Evolutionary conservation across 768 basidiomycete species (phyloP).

Genomic region (Hydnomerulius pinastri): DNA sequence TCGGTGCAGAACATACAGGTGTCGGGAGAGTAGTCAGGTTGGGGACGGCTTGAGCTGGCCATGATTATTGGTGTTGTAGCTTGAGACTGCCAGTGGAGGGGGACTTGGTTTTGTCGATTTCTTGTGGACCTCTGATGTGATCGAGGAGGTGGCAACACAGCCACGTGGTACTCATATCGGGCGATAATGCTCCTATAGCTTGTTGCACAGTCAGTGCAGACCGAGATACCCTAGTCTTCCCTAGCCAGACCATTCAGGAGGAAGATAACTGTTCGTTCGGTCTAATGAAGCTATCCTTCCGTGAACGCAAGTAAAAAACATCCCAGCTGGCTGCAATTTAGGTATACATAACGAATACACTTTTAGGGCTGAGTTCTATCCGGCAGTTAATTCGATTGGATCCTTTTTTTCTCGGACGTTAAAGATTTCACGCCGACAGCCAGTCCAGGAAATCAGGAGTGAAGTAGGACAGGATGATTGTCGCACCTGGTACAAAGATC

Average conservation of each 20-base stretch:
- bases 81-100: not conserved
- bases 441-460: constrained; percentile 96
- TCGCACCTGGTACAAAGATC: constrained; percentile 64
- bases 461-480: constrained; percentile 91
- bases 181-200: not conserved
- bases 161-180: constrained; percentile 13
- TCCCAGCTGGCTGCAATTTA: not conserved
- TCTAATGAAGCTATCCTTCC: no score
- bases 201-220: no score
- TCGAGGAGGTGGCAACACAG: not conserved
- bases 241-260: no score
- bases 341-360: not conserved
- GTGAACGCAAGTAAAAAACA: no score
- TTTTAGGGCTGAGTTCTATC: not conserved
- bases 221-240: not conserved
- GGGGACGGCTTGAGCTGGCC: constrained; percentile 5
- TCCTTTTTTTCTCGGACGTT: not conserved
- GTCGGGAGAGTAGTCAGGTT: constrained; percentile 19
- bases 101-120: not conserved
- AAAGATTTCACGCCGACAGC: constrained; percentile 43
- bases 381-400: not conserved
- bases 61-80: not conserved
- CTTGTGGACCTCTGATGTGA: not conserved
- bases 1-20: constrained; percentile 27
- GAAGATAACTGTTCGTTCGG: no score